These are phyloP conservation scores for Pleurotus djamor DNA, from an alignment of 768 basidiomycete species.

Conservation along the genomic window DNA sequence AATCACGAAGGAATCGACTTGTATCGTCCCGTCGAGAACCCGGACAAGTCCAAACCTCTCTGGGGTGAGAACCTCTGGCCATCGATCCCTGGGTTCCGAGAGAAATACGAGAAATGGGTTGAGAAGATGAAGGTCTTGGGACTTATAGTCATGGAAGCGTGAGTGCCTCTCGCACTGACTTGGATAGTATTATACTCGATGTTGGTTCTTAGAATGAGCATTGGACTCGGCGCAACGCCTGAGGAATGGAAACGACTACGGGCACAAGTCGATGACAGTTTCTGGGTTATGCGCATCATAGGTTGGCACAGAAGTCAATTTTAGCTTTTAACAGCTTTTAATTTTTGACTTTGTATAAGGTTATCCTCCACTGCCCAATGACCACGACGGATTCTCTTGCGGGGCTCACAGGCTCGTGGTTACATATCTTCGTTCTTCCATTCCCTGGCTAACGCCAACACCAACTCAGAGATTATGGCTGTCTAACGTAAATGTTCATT, in stretches of 20 bases:
- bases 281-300: constrained; percentile 88
- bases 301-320: constrained; percentile 35
- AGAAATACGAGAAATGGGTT: constrained; percentile 72
- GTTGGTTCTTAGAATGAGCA: constrained; percentile 60
- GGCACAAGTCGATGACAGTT: constrained; percentile 76
- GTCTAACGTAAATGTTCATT: constrained; percentile 57
- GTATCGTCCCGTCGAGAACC: constrained; percentile 68
- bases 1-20: constrained; percentile 86
- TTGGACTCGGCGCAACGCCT: constrained; percentile 69
- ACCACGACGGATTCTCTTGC: constrained; percentile 83
- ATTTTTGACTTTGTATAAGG: constrained; percentile 37
- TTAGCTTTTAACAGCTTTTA: not conserved
- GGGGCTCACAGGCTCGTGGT: constrained; percentile 78
- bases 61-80: constrained; percentile 94
- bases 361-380: constrained; percentile 82
- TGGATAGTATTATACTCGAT: too few relatives aligned
- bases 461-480: constrained; percentile 80
- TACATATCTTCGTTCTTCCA: not conserved
- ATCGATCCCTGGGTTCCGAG: constrained; percentile 48
- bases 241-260: constrained; percentile 72
- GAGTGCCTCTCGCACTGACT: constrained; percentile 22
- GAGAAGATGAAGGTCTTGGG: constrained; percentile 86
- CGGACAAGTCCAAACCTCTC: constrained; percentile 67
- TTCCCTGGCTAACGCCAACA: not conserved
- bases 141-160: constrained; percentile 85